A percentile compares a stretch with the other conserved stretches of the same genome.
Conservation (phyloP, 2,329 filamentous ascomycete genomes). For the Coniella vitis region DNA sequence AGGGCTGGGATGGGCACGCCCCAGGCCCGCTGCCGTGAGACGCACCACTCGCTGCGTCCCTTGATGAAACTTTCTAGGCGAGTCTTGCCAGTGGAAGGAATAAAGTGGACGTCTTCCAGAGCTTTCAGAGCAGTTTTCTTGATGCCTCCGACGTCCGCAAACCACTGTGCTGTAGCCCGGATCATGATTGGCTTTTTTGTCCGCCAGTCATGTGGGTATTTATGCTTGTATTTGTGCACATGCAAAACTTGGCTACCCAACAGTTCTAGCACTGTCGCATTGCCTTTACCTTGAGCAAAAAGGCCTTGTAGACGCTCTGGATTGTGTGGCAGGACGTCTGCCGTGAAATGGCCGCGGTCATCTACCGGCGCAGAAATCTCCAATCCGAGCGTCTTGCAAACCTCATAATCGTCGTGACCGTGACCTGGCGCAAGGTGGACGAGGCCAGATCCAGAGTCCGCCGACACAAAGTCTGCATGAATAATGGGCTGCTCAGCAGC, state of each 20-base stretch:
- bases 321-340: constrained; percentile 66
- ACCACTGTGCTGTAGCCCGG: constrained; percentile 94
- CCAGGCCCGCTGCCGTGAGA: constrained; percentile 92
- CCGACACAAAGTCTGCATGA: constrained; percentile 81
- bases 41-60: constrained; percentile 92
- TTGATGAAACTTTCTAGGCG: constrained; percentile 81
- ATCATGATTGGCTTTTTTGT: constrained; percentile 90
- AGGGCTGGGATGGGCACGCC: constrained; percentile 92
- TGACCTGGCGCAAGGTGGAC: constrained; percentile 93
- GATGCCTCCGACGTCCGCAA: constrained; percentile 82
- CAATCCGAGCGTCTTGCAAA: constrained; percentile 65
- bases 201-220: constrained; percentile 97
- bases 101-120: constrained; percentile 66
- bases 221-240: constrained; percentile 71
- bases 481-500: constrained; percentile 63
- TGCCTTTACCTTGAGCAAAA: constrained; percentile 41
- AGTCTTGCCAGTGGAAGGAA: constrained; percentile 66
- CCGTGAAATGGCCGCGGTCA: constrained; percentile 72
- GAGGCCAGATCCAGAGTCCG: constrained; percentile 86
- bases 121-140: constrained; percentile 66
- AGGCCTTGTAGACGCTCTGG: constrained; percentile 62
- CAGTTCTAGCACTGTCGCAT: constrained; percentile 55
- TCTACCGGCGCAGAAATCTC: constrained; percentile 76
- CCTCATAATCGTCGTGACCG: constrained; percentile 92
- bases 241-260: constrained; percentile 60